A percentile compares a stretch with the other conserved stretches of the same genome.
phyloP scores from a whole-genome alignment of 2,329 filamentous ascomycete genomes.

The Dissoconium aciculare region DNA sequence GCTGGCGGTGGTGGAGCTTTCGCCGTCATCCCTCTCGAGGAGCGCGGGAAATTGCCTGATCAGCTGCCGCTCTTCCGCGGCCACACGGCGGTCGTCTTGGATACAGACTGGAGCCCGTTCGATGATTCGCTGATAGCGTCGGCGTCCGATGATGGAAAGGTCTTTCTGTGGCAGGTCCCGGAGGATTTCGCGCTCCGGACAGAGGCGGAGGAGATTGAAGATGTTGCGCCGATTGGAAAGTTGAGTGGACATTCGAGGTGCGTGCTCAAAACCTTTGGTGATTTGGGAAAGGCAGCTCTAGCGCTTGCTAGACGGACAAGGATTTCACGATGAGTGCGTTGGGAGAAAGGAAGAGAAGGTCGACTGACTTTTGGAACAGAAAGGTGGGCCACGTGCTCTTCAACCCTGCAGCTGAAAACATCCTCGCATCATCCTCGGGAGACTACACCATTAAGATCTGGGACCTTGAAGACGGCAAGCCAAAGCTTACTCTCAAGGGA shows the following conservation, averaged over 20 bases:
- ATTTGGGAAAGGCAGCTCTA: too few species aligned
- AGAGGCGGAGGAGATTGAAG: conserved; percentile 66
- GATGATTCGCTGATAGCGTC: conserved; percentile 88
- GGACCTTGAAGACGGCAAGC: conserved; percentile 70
- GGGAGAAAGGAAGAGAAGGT: neutral
- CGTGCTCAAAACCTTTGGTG: neutral
- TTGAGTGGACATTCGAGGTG: conserved; percentile 76
- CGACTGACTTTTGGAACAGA: conserved; percentile 36
- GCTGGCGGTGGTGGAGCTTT: conserved; percentile 90
- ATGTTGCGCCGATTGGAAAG: conserved; percentile 68
- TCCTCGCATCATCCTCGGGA: conserved; percentile 86
- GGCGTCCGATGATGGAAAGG: conserved; percentile 88
- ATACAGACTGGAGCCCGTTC: conserved; percentile 98
- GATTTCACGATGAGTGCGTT: too few species aligned
- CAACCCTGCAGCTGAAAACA: conserved; percentile 89
- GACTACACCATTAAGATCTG: conserved; percentile 92
- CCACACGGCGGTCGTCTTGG: conserved; percentile 86
- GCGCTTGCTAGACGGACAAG: too few species aligned
- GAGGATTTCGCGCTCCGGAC: conserved; percentile 70
- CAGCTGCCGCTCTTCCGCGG: conserved; percentile 89
- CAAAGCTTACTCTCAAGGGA: conserved; percentile 65
- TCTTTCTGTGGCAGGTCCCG: conserved; percentile 93
- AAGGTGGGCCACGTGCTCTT: conserved; percentile 97
- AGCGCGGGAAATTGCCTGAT: conserved; percentile 82
- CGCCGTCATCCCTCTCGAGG: conserved; percentile 79